A percentile compares a stretch with the other conserved stretches of the same genome.
Conservation (phyloP, 208 protist genomes). For the Naegleria lovaniensis region DNA sequence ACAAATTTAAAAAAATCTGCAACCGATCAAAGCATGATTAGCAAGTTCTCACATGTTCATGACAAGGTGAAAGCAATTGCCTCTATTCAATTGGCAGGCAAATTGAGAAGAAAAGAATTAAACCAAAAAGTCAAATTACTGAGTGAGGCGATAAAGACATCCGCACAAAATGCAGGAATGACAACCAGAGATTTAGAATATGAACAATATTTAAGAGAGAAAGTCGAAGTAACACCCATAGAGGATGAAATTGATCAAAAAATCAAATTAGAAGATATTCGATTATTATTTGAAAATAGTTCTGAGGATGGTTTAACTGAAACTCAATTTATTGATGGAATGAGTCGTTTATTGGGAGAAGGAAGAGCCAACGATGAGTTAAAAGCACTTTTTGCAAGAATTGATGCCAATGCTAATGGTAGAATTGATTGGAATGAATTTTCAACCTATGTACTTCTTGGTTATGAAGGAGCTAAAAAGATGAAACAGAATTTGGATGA, state of each 20-base stretch:
- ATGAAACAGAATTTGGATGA: slow-evolving; percentile 33
- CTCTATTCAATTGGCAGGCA: neutral
- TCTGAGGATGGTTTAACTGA: slow-evolving; percentile 28
- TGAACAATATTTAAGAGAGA: neutral
- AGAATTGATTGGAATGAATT: slow-evolving; percentile 44
- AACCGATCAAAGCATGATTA: neutral
- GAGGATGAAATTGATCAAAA: neutral
- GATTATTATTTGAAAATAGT: slow-evolving; percentile 12
- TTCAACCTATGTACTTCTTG: slow-evolving; percentile 34
- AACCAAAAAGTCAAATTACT: neutral
- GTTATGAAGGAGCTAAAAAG: neutral
- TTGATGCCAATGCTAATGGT: slow-evolving; percentile 41
- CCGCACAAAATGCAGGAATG: too few species aligned
- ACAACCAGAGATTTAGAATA: neutral
- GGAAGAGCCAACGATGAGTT: slow-evolving; percentile 16
- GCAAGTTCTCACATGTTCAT: neutral
- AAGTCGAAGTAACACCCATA: neutral
- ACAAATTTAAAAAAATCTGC: neutral
- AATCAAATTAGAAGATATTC: slow-evolving; percentile 18
- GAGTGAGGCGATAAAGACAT: neutral
- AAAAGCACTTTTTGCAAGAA: slow-evolving; percentile 29
- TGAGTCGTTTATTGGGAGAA: slow-evolving; percentile 23
- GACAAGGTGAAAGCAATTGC: neutral
- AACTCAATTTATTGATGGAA: slow-evolving; percentile 32
- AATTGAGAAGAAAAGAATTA: neutral